These are phyloP conservation scores for Bryopsis sp. DNA, from an alignment of 139 green algal species.

Conservation along the genomic window DNA sequence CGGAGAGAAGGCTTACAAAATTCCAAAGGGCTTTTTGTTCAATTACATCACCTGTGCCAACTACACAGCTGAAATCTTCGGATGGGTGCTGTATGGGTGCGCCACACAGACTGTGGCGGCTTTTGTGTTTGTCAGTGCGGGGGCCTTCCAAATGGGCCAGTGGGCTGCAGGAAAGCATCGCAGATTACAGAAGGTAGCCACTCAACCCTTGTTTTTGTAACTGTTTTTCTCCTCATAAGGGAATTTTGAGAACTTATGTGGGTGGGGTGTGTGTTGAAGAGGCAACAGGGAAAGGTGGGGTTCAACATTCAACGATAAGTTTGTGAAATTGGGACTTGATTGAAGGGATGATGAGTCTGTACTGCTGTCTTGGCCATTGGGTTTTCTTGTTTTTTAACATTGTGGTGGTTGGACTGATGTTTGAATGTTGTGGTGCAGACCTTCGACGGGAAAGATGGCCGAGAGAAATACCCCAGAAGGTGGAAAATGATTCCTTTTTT, in stretches of 20 bases:
- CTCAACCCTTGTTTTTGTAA: not conserved
- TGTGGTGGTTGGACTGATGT: constrained; percentile 8
- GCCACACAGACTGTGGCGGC: constrained; percentile 68
- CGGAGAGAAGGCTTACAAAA: constrained; percentile 75
- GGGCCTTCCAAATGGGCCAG: constrained; percentile 68
- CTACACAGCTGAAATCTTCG: constrained; percentile 84
- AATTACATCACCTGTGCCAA: constrained; percentile 95
- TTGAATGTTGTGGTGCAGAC: constrained; percentile 42
- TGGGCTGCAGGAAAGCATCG: constrained; percentile 91
- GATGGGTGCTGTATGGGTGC: constrained; percentile 83
- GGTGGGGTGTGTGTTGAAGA: not conserved
- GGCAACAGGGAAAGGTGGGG: not conserved
- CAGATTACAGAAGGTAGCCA: constrained; percentile 65
- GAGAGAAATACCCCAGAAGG: constrained; percentile 75
- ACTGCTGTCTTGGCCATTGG: not conserved
- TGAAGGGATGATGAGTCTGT: not conserved
- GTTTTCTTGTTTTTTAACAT: constrained; percentile 3
- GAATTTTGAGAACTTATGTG: not conserved
- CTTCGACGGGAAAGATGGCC: constrained; percentile 89
- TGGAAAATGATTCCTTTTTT: constrained; percentile 91
- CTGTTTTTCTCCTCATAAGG: not conserved
- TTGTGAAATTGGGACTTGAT: not conserved
- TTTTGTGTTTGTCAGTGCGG: constrained; percentile 70
- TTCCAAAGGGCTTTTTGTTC: constrained; percentile 85
- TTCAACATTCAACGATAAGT: not conserved